Conservation (phyloP, 108 stramenopile species). For the Nitzschia inconspicua region DNA sequence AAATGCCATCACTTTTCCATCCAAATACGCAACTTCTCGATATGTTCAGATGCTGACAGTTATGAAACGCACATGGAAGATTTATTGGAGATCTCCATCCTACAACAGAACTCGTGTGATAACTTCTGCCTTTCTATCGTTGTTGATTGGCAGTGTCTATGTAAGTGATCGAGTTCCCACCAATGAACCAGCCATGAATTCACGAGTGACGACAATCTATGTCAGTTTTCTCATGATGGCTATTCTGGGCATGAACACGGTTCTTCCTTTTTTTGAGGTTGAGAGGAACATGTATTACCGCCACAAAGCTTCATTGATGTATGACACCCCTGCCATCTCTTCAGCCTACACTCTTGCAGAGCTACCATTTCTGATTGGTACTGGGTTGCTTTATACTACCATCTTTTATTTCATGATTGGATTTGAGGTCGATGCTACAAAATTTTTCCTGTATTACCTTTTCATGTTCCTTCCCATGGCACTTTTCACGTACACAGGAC, state of each 20-base stretch:
- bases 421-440: constrained; percentile 34
- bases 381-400: constrained; percentile 43
- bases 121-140: constrained; percentile 46
- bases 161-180: constrained; percentile 34
- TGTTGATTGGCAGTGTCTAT: constrained; percentile 59
- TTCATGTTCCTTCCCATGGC: constrained; percentile 16
- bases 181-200: constrained; percentile 57
- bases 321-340: constrained; percentile 36
- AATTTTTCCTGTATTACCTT: constrained; percentile 34
- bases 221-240: constrained; percentile 53
- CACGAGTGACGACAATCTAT: constrained; percentile 54
- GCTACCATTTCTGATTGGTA: constrained; percentile 50
- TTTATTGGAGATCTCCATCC: constrained; percentile 60
- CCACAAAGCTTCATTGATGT: constrained; percentile 72
- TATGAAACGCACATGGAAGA: constrained; percentile 38
- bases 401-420: constrained; percentile 64
- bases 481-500: constrained; percentile 33
- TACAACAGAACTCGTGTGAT: constrained; percentile 55
- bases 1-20: constrained; percentile 33
- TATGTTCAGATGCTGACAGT: constrained; percentile 33
- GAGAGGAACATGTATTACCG: constrained; percentile 79
- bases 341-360: constrained; percentile 56
- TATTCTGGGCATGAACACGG: constrained; percentile 59
- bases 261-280: constrained; percentile 59
- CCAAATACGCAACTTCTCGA: constrained; percentile 42